Conservation (phyloP, 2,329 filamentous ascomycete species). For the Fusarium longipes region DNA sequence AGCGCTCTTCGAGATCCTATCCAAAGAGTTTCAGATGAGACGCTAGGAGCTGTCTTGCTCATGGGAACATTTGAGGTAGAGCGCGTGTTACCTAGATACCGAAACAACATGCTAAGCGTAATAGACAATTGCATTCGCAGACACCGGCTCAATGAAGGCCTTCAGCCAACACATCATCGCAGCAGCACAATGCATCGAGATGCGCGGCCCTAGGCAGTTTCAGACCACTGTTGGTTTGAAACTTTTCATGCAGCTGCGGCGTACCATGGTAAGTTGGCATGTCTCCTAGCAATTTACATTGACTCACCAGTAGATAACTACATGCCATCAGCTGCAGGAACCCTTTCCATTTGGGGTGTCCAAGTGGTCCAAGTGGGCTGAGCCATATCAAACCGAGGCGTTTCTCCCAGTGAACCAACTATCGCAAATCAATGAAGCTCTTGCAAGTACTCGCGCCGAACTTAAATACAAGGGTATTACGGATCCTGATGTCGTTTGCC, state of each 20-base stretch:
- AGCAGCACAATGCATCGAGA: slow-evolving; percentile 38
- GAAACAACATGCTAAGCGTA: background rate
- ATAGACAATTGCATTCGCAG: slow-evolving; percentile 34
- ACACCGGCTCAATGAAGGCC: slow-evolving; percentile 30
- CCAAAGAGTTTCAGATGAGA: slow-evolving; percentile 29
- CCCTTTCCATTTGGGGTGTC: slow-evolving; percentile 32
- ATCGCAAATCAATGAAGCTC: slow-evolving; percentile 25
- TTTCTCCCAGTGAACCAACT: slow-evolving; percentile 20
- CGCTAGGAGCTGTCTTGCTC: slow-evolving; percentile 32
- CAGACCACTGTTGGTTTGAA: slow-evolving; percentile 17
- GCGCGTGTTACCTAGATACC: background rate
- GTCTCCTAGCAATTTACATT: background rate
- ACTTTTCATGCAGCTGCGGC: slow-evolving; percentile 36
- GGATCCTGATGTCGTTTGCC: slow-evolving; percentile 13
- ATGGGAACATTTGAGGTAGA: slow-evolving; percentile 40
- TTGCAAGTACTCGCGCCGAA: slow-evolving; percentile 19
- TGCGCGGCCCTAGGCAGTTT: slow-evolving; percentile 37
- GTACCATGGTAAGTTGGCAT: slow-evolving; percentile 25
- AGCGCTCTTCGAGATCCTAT: slow-evolving; percentile 24
- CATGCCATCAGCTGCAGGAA: slow-evolving; percentile 41
- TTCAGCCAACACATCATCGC: slow-evolving; percentile 38
- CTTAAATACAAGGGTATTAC: slow-evolving; percentile 27
- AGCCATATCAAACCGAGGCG: background rate
- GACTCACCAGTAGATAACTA: slow-evolving; percentile 28
- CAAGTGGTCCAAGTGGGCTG: slow-evolving; percentile 37